These are phyloP conservation scores for Cucumis melo DNA, from an alignment of 306 rosid species.

Conservation along the genomic window DNA sequence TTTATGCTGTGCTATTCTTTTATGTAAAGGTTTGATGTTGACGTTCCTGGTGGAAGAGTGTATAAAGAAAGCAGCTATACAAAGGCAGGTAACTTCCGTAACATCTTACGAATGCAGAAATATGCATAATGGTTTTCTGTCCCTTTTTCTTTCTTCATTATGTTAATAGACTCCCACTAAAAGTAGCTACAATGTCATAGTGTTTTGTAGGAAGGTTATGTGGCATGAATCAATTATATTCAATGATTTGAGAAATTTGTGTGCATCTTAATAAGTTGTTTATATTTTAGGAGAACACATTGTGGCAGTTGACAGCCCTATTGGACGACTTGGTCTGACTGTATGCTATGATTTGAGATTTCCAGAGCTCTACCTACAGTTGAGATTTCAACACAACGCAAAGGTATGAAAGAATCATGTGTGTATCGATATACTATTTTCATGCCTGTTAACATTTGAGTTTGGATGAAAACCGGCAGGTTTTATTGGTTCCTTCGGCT, in stretches of 20 bases:
- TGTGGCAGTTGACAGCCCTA: conserved; percentile 73
- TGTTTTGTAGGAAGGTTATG: not conserved
- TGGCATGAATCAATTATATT: not conserved
- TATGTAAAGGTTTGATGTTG: conserved; percentile 80
- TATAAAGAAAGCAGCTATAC: conserved; percentile 79
- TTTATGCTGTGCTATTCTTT: not conserved
- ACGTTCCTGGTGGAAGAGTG: conserved; percentile 84
- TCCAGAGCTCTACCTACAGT: conserved; percentile 70
- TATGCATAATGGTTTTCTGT: not conserved
- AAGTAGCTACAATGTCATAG: not conserved
- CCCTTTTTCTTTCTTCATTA: not conserved
- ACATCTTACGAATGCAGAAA: conserved; percentile 3
- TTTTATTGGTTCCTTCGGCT: conserved; percentile 79
- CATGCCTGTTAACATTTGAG: conserved; percentile 7
- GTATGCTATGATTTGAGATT: conserved; percentile 97
- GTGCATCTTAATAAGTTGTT: conserved; percentile 7
- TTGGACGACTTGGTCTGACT: conserved; percentile 80
- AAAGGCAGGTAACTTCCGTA: conserved; percentile 43
- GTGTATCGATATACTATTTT: conserved; percentile 11
- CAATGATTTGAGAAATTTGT: not conserved
- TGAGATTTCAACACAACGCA: conserved; percentile 69
- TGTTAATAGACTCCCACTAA: not conserved
- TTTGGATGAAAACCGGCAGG: conserved; percentile 26
- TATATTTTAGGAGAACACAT: conserved; percentile 55
- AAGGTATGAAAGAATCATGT: conserved; percentile 30